A percentile compares a stretch with the other conserved stretches of the same genome.
These are phyloP conservation scores for Aspergillus calidoustus DNA, from an alignment of 2,329 filamentous ascomycete species.

Conservation along the genomic window DNA sequence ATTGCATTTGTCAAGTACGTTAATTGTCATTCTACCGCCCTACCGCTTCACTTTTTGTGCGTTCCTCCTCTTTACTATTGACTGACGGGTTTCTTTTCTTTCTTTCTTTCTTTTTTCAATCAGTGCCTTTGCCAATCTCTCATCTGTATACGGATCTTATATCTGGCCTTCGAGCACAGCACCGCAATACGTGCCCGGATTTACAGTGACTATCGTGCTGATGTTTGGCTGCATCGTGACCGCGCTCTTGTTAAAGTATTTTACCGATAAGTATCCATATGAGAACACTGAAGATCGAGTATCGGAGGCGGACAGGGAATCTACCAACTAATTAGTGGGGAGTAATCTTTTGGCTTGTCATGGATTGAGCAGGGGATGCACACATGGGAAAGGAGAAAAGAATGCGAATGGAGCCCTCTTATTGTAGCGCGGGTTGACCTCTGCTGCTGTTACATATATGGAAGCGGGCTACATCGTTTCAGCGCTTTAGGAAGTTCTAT, in stretches of 20 bases:
- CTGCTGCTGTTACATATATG: too few relatives aligned
- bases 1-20: neutral
- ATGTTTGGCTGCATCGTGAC: neutral
- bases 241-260: neutral
- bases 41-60: too few relatives aligned
- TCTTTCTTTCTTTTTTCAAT: too few relatives aligned
- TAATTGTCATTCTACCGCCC: neutral
- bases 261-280: neutral
- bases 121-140: slow-evolving; percentile 1
- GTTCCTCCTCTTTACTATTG: neutral
- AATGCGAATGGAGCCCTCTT: too few relatives aligned
- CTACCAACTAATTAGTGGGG: neutral
- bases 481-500: too few relatives aligned
- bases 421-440: too few relatives aligned
- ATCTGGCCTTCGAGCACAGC: neutral
- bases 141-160: neutral
- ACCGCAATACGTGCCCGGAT: neutral
- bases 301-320: neutral
- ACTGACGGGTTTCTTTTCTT: too few relatives aligned
- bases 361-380: too few relatives aligned
- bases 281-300: neutral
- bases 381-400: too few relatives aligned
- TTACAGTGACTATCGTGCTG: neutral
- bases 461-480: too few relatives aligned
- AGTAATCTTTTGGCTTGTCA: neutral